A percentile compares a stretch with the other conserved stretches of the same genome.
These are phyloP conservation scores for Coemansia sp. DNA, from an alignment of 192 early-diverging fungal genomes.

Conservation along the genomic window DNA sequence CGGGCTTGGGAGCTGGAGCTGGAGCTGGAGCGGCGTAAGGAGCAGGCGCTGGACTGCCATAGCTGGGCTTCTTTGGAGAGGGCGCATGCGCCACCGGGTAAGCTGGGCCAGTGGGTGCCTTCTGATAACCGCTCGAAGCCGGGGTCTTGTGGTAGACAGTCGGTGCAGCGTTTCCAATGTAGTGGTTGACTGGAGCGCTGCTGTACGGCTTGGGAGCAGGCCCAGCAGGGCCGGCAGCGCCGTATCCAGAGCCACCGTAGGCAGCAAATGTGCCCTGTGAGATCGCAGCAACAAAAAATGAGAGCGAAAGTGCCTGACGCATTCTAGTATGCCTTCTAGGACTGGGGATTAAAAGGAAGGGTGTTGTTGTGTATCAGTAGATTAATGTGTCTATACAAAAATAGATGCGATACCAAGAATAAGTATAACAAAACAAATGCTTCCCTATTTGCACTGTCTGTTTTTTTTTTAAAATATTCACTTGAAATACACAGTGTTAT, in stretches of 20 bases:
- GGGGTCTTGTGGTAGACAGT: background rate
- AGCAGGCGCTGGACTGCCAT: slow-evolving; percentile 8
- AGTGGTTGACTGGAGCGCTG: slow-evolving; percentile 11
- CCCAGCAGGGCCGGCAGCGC: slow-evolving; percentile 6
- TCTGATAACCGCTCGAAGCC: background rate
- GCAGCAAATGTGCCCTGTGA: slow-evolving; percentile 19
- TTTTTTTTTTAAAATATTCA: background rate
- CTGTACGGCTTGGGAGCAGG: slow-evolving; percentile 7
- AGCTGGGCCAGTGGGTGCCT: slow-evolving; percentile 2
- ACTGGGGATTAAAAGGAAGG: background rate
- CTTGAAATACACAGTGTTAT: background rate
- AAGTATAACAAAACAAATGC: background rate
- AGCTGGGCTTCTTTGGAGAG: slow-evolving; percentile 14
- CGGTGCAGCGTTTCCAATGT: background rate
- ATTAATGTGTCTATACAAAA: background rate
- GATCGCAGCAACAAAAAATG: slow-evolving; percentile 28
- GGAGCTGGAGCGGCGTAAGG: slow-evolving; percentile 17
- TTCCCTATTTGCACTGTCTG: background rate
- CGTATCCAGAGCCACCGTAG: background rate
- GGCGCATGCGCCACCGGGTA: slow-evolving; percentile 15
- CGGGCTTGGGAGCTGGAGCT: slow-evolving; percentile 9
- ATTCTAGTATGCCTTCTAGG: background rate
- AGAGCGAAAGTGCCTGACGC: slow-evolving; percentile 30
- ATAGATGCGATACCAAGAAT: background rate
- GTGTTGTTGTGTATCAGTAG: background rate